Evolutionary conservation across 139 green algal genomes (phyloP), one percentile per base, ranked within the genome.

Genomic region (Picochlorum sp.): DNA sequence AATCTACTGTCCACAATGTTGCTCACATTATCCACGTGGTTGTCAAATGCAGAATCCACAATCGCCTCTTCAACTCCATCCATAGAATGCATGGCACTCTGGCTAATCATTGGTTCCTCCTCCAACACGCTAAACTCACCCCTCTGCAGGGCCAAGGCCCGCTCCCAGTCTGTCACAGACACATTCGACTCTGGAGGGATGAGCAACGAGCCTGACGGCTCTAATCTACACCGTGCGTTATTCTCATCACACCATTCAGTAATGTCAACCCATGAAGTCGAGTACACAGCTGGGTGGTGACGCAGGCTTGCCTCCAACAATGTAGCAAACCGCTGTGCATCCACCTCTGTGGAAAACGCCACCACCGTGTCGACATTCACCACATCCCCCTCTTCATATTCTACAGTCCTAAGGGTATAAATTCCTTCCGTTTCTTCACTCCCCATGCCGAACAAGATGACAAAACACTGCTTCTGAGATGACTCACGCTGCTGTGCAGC

Each of bases 311-410:
- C 83, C 61, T 92, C 84, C 62, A 92, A 75, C 58, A 88, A 61
- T 6, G 74, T 73, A 4, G 82, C 69, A 24, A 89, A 92, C 54
- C 84, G 54, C 21, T 74, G n/a, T 9, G 87, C 87, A 49, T 95
- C 87, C 28, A 87, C 76, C 59, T 81, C 66, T 11, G 49, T 61
- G 64, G 87, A 79, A 77, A 95, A 95, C 0, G 82, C 87, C 49
- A 95, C 82, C 54, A 95, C 90, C 10, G 87, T 95, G 76, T 95
- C 87, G 14, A 84, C 66, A 1, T 82, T 85, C 38, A 89, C 46
- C 5, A 72, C 79, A 37, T 89, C 83, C 4, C 68, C 70, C 41
- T 56, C 57, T 5, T 45, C 23, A 9, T 64, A 62, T 14, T 68
- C 62, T 37, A 75, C 45, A 4, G 74, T 69, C 0, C 85, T 64